Percentiles rank a stretch among this genome's conserved stretches.
These are phyloP conservation scores for Tuber brumale DNA, from an alignment of 495 filamentous ascomycete species.

Conservation along the genomic window DNA sequence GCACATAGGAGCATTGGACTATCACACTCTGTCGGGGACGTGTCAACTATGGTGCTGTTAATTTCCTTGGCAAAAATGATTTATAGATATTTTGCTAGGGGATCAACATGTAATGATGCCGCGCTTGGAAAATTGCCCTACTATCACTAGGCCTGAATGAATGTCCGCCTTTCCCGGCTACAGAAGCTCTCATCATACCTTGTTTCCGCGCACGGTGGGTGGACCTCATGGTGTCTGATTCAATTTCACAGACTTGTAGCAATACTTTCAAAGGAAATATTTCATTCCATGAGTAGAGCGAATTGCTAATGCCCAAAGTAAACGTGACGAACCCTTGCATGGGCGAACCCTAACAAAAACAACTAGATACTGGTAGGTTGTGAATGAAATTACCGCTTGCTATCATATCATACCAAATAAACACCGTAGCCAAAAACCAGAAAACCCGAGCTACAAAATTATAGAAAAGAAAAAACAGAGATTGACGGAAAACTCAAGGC, in stretches of 20 bases:
- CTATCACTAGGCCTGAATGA: too few species aligned
- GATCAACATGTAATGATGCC: too few species aligned
- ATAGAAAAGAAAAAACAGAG: slow-evolving; percentile 7
- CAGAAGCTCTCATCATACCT: too few species aligned
- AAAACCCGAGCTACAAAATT: background rate
- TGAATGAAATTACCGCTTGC: background rate
- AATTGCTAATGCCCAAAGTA: background rate
- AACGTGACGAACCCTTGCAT: background rate
- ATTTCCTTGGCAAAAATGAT: too few species aligned
- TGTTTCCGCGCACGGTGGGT: background rate
- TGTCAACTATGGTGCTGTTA: too few species aligned
- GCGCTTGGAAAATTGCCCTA: too few species aligned
- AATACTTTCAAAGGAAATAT: background rate
- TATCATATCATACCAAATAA: background rate
- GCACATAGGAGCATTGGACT: too few species aligned
- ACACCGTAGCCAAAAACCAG: background rate
- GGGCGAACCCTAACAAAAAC: background rate
- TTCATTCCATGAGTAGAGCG: background rate
- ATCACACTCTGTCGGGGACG: too few species aligned
- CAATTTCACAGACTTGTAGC: background rate
- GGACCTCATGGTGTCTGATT: background rate
- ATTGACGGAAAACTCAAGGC: background rate
- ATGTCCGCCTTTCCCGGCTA: too few species aligned
- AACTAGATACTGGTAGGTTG: background rate
- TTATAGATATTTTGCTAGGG: too few species aligned